Evolutionary conservation across 768 basidiomycete species (phyloP), one percentile per base, ranked within the genome.

Genomic region (Hygrocybe coccinea): DNA sequence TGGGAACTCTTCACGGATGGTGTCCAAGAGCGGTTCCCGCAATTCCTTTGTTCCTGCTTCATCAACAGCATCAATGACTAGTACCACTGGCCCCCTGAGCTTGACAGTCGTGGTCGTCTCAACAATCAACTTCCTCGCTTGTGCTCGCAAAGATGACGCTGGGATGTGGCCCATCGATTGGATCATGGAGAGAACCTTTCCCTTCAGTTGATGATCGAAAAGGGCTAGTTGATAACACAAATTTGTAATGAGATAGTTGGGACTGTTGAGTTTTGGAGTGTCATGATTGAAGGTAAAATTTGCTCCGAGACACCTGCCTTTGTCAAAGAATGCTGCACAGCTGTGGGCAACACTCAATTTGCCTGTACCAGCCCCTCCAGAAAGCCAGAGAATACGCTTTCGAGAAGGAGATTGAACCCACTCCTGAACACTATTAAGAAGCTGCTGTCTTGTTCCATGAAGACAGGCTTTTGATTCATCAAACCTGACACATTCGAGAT

Each of bases 341-440:
- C 48, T 52, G 25, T 56, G 47, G 50, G 55, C 48, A 22, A 56
- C 50, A 21, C 48, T 56, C n/a, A 48, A 56, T 22, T 56, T 56
- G 5, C 54, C 54, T 15, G 47, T 47, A 15, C 54, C 54, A 4
- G 54, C 54, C n/a, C 29, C 35, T 15, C 54, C 54, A 9, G 33
- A 22, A 19, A 56, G 15, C 54, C 54, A 56, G 21, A 56, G 47
- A 24, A 56, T 21, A 11, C 33, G 33, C 15, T 7, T 36, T 19
- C 10, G 19, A 6, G 22, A 22, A 35, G 54, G 48, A 17, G 25
- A 35, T 10, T 56, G 25, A 5, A 37, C 50, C 54, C 54, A 56
- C 14, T 24, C 14, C 39, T 35, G 24, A 48, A 56, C 49, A 14
- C 35, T 37, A 24, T 29, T 21, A 37, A 56, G 24, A 34, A 56